Evolutionary conservation across 2,329 filamentous ascomycete genomes (phyloP), one percentile per base, ranked within the genome.

Genomic region (Neofusicoccum cordaticola): DNA sequence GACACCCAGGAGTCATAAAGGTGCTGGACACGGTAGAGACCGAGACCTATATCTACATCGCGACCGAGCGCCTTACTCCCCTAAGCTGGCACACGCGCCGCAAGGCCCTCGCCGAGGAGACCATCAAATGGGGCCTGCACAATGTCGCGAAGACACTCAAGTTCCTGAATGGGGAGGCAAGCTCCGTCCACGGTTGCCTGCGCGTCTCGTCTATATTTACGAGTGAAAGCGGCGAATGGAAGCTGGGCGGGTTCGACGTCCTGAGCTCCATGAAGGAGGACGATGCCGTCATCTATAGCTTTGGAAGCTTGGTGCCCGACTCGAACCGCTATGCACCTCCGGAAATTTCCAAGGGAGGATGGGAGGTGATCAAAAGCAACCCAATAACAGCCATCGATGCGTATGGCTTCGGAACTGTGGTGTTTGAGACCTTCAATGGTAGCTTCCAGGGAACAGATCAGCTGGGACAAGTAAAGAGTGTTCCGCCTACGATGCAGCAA

Each of bases 191-290:
- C 72, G 95, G 93, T 56, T 92, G 87, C 71, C 82, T 99, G 61
- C 88, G 91, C 67, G 90, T 91, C 19, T 90, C 91, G 0, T 97
- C 94, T 0, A 84, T 99, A 68, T 99, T 93, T 77, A 95, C 92
- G 3, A 93, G 92, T 66, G 94, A 98, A 74, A 97, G 95, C 73
- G 95, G 95, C 65, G 95, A 99, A 79, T 99, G 95, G 95, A 98
- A 96, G 74, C 81, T 99, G 1, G 93, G 90, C 19, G 95, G 95
- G 0, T 96, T 99, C 70, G 95, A 99, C 69, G 86, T 97, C 4
- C 78, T 98, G 66, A 98, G 93, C 79, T 97, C 90, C 42, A 89
- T 98, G 80, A 98, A 97, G 72, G 95, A 98, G 65, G 93, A 98
- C 67, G 92, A 98, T 71, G 92, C 93, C 9, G 84, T 96, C 53